Evolutionary conservation across 495 filamentous ascomycete genomes (phyloP).

Genomic region (Xanthoparmelia taractica): DNA sequence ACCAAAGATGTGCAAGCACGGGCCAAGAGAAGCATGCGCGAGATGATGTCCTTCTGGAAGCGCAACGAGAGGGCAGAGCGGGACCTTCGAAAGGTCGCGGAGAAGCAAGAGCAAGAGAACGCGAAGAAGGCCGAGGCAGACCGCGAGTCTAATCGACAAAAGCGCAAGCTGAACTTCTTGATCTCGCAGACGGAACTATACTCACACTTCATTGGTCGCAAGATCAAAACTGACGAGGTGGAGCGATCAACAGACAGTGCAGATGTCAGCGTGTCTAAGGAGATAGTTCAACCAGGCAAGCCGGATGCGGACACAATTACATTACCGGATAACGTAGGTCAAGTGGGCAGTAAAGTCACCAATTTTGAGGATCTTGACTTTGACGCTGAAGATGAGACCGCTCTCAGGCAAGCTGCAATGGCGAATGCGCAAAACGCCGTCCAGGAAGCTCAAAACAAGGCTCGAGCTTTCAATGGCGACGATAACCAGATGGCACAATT

Average conservation of each 20-base stretch:
- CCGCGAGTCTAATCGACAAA: slow-evolving; percentile 92
- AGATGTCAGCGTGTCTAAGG: slow-evolving; percentile 47
- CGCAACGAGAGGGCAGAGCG: slow-evolving; percentile 96
- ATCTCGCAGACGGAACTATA: slow-evolving; percentile 98
- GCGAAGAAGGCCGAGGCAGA: slow-evolving; percentile 95
- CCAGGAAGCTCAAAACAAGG: slow-evolving; percentile 86
- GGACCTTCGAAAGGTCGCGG: slow-evolving; percentile 84
- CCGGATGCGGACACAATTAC: slow-evolving; percentile 44
- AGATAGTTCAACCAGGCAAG: slow-evolving; percentile 41
- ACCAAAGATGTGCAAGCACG: slow-evolving; percentile 95
- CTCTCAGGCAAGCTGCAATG: slow-evolving; percentile 72
- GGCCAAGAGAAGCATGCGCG: slow-evolving; percentile 95
- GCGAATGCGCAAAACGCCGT: slow-evolving; percentile 96
- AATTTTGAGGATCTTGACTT: slow-evolving; percentile 94
- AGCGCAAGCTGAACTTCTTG: slow-evolving; percentile 97
- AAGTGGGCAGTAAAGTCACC: slow-evolving; percentile 62
- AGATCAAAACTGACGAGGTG: slow-evolving; percentile 93
- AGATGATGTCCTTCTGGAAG: slow-evolving; percentile 99
- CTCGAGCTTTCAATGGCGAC: slow-evolving; percentile 77
- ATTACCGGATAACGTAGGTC: slow-evolving; percentile 51
- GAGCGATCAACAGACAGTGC: slow-evolving; percentile 78
- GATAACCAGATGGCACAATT: slow-evolving; percentile 46
- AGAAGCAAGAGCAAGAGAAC: slow-evolving; percentile 93
- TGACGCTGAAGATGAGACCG: slow-evolving; percentile 86
- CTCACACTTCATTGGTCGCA: slow-evolving; percentile 98